Conservation (phyloP, 2,329 filamentous ascomycete genomes). For the Arachnomyces sp. region DNA sequence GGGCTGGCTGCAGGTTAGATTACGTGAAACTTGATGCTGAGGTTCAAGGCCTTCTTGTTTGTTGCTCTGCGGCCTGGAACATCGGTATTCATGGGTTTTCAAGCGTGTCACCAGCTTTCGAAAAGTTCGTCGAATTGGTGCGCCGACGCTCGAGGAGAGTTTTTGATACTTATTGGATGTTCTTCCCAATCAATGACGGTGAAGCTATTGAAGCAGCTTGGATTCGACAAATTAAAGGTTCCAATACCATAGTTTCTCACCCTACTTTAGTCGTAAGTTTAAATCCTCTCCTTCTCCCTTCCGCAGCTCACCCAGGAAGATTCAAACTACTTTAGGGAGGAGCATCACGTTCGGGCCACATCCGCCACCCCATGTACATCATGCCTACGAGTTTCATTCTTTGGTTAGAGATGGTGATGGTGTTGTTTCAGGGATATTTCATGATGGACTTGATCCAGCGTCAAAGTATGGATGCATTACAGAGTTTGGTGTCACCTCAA, state of each 20-base stretch:
- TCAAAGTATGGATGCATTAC: not conserved
- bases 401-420: constrained; percentile 8
- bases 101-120: constrained; percentile 3
- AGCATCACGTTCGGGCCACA: constrained; percentile 11
- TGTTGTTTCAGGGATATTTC: constrained; percentile 12
- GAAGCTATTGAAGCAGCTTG: constrained; percentile 9
- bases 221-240: constrained; percentile 5
- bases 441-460: constrained; percentile 9
- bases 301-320: constrained; percentile 3
- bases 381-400: constrained; percentile 6
- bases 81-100: constrained; percentile 11
- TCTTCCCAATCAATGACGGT: constrained; percentile 10
- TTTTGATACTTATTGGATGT: constrained; percentile 10
- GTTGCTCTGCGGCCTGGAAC: constrained; percentile 3
- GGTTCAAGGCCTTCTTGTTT: constrained; percentile 9
- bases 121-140: constrained; percentile 8
- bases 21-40: constrained; percentile 9
- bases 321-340: constrained; percentile 9
- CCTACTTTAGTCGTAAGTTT: constrained; percentile 9
- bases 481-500: constrained; percentile 11
- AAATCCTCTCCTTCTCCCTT: not conserved
- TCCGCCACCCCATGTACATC: not conserved
- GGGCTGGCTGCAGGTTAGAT: constrained; percentile 6
- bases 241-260: not conserved
- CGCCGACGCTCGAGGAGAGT: constrained; percentile 3